Percentiles rank a stretch among this genome's conserved stretches.
These are phyloP conservation scores for Flaveria ramosissima DNA, from an alignment of 129 eudicot species.

Conservation along the genomic window DNA sequence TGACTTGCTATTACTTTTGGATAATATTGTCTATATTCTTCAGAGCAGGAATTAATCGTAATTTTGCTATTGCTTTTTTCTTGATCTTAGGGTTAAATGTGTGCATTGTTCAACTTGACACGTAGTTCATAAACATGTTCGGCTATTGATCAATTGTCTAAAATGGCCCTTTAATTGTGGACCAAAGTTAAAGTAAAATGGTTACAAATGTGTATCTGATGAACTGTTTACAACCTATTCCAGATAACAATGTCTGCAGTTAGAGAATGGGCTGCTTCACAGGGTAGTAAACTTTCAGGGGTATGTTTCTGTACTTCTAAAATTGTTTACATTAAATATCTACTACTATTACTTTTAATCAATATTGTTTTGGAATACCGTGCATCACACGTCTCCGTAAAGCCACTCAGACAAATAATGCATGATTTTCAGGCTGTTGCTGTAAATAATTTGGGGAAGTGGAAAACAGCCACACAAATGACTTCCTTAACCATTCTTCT, in stretches of 20 bases:
- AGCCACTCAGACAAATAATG: background rate
- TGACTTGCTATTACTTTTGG: background rate
- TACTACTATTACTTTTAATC: background rate
- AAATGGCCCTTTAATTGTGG: background rate
- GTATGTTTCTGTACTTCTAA: constrained; percentile 33
- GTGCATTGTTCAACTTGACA: background rate
- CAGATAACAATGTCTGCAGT: constrained; percentile 73
- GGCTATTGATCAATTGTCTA: background rate
- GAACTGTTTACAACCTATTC: constrained; percentile 13
- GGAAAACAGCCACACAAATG: constrained; percentile 99
- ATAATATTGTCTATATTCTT: background rate
- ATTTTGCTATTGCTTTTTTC: background rate
- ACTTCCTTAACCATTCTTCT: constrained; percentile 79
- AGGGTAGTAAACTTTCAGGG: constrained; percentile 84
- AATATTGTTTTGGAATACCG: background rate
- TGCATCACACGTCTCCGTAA: background rate
- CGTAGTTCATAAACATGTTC: constrained; percentile 5
- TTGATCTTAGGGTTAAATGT: constrained; percentile 6
- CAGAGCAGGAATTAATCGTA: background rate
- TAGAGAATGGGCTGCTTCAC: constrained; percentile 80
- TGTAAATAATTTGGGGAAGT: constrained; percentile 96
- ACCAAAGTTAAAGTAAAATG: constrained; percentile 6
- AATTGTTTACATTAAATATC: background rate
- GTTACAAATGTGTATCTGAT: background rate
- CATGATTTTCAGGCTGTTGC: constrained; percentile 83